These are phyloP conservation scores for Hymenoscyphus linearis DNA, from an alignment of 2,329 filamentous ascomycete species.

Conservation along the genomic window DNA sequence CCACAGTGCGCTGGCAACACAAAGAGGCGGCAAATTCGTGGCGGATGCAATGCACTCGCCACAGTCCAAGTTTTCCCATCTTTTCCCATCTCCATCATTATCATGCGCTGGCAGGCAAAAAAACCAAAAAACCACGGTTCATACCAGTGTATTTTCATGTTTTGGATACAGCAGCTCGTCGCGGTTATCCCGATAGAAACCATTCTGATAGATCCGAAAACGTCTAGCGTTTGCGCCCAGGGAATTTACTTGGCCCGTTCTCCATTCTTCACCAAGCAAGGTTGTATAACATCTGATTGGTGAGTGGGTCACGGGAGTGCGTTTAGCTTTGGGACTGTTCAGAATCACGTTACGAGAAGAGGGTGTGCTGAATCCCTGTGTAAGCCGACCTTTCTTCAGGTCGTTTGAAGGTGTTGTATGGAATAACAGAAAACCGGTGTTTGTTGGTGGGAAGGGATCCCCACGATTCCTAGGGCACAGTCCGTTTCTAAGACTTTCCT, in stretches of 20 bases:
- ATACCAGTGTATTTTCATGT: not conserved
- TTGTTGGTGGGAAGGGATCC: not conserved
- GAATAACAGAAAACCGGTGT: not conserved
- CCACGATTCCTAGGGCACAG: conserved; percentile 9
- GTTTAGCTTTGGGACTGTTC: conserved; percentile 19
- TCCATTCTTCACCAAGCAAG: conserved; percentile 16
- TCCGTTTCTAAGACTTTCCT: conserved; percentile 8
- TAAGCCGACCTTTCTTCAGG: not conserved
- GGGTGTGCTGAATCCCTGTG: conserved; percentile 24
- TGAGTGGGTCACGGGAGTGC: conserved; percentile 5
- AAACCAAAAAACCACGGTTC: not conserved
- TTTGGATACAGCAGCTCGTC: no score
- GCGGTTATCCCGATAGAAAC: not conserved
- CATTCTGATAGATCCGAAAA: conserved; percentile 4
- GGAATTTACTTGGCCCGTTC: conserved; percentile 17
- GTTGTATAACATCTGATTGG: conserved; percentile 26
- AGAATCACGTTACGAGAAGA: conserved; percentile 28
- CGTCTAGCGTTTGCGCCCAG: not conserved
- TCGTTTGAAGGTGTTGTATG: conserved; percentile 4
- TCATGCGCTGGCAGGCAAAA: conserved; percentile 20
- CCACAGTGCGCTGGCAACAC: conserved; percentile 22
- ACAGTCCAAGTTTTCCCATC: conserved; percentile 10
- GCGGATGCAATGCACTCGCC: conserved; percentile 21
- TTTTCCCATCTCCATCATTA: conserved; percentile 4
- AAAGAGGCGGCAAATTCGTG: conserved; percentile 19